phyloP scores from a whole-genome alignment of 345 rosid genomes.

The Rhodomyrtus tomentosa region DNA sequence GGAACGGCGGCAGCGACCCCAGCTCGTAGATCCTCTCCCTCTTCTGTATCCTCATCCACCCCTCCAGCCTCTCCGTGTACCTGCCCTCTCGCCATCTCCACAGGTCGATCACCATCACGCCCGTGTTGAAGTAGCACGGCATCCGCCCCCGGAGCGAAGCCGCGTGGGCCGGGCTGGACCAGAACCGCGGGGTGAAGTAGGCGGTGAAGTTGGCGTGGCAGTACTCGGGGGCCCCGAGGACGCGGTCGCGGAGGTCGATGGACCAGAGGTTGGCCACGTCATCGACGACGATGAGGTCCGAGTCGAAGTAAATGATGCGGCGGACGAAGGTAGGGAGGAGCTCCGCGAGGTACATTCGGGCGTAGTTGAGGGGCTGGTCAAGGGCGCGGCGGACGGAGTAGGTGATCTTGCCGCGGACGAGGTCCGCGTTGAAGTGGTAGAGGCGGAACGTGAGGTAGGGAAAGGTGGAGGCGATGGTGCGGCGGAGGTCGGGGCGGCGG shows the following conservation, averaged over 20 bases:
- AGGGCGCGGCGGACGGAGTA: constrained; percentile 65
- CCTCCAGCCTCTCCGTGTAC: constrained; percentile 48
- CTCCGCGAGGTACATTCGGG: constrained; percentile 77
- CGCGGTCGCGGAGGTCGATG: constrained; percentile 35
- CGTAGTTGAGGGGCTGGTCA: constrained; percentile 87
- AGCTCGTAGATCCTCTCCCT: constrained; percentile 63
- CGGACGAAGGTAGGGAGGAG: constrained; percentile 47
- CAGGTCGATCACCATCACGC: constrained; percentile 87
- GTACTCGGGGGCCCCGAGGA: constrained; percentile 80
- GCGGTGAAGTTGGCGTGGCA: constrained; percentile 73
- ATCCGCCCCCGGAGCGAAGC: constrained; percentile 34
- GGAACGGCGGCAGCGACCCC: constrained; percentile 77
- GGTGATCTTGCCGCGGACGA: constrained; percentile 59
- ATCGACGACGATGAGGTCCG: constrained; percentile 77
- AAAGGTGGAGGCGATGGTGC: constrained; percentile 47
- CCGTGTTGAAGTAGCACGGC: constrained; percentile 81
- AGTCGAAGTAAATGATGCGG: constrained; percentile 81
- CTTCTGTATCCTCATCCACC: constrained; percentile 76
- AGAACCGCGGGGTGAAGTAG: constrained; percentile 61
- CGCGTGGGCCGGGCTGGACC: constrained; percentile 41
- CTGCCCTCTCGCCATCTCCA: constrained; percentile 62
- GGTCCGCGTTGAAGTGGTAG: constrained; percentile 58
- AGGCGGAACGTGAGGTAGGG: constrained; percentile 62
- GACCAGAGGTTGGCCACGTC: constrained; percentile 77
- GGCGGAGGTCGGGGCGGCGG: constrained; percentile 38